Evolutionary conservation across 2,329 filamentous ascomycete species (phyloP).

Genomic region (Fulvia fulva): DNA sequence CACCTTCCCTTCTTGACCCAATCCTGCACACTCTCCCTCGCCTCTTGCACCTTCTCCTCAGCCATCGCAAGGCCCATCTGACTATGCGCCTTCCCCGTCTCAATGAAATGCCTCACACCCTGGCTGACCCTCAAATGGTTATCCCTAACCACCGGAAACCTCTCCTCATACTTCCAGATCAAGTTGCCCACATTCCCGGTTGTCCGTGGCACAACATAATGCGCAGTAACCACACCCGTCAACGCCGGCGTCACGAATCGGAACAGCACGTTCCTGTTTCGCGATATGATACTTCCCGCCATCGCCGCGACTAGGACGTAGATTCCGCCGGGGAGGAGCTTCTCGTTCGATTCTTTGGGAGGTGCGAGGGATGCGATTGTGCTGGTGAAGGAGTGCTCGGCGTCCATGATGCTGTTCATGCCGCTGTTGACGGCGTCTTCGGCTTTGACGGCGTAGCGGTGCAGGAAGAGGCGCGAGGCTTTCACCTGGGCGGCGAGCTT

Average conservation of each 20-base stretch:
- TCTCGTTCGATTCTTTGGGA: constrained; percentile 77
- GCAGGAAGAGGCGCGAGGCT: constrained; percentile 72
- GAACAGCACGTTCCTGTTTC: constrained; percentile 81
- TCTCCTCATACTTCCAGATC: constrained; percentile 89
- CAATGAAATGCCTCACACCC: constrained; percentile 63
- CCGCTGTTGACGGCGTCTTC: constrained; percentile 81
- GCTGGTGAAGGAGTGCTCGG: constrained; percentile 85
- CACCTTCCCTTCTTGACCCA: constrained; percentile 78
- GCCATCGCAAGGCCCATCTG: constrained; percentile 67
- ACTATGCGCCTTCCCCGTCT: constrained; percentile 71
- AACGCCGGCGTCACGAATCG: constrained; percentile 72
- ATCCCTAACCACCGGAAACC: constrained; percentile 76
- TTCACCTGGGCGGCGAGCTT: constrained; percentile 80
- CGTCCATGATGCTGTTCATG: constrained; percentile 74
- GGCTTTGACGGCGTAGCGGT: constrained; percentile 67
- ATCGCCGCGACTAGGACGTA: constrained; percentile 93
- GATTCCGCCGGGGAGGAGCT: constrained; percentile 80
- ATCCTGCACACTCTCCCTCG: constrained; percentile 72
- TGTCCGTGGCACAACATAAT: constrained; percentile 80
- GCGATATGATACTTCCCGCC: constrained; percentile 86
- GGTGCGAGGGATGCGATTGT: constrained; percentile 88
- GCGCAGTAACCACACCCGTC: constrained; percentile 77
- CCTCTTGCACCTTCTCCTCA: constrained; percentile 73
- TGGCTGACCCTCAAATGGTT: constrained; percentile 71
- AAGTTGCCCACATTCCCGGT: constrained; percentile 84